Percentiles rank a stretch among this genome's conserved stretches.
Evolutionary conservation across 106 monocot species (phyloP).

Genomic region (Dendrobium officinale): DNA sequence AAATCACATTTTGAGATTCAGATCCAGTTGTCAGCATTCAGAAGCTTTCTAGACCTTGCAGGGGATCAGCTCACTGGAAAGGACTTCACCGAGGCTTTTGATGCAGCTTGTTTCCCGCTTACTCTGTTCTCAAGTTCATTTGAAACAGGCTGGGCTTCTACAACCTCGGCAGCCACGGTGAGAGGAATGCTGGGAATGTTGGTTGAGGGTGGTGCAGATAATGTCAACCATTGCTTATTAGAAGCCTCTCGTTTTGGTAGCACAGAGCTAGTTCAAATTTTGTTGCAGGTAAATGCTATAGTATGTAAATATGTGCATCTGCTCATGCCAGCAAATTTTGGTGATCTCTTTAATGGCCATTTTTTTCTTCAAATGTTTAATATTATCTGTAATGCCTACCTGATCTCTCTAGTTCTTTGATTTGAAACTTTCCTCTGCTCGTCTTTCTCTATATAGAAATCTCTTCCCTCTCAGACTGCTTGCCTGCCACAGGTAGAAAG

Average conservation of each 20-base stretch:
- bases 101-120: conserved; percentile 73
- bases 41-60: conserved; percentile 57
- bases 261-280: conserved; percentile 64
- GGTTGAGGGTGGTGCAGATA: conserved; percentile 65
- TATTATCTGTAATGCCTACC: too few species aligned
- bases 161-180: conserved; percentile 38
- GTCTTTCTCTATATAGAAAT: too few species aligned
- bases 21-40: conserved; percentile 58
- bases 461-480: too few species aligned
- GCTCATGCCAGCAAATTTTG: not conserved
- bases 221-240: conserved; percentile 70
- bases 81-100: conserved; percentile 69
- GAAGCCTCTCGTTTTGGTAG: conserved; percentile 73
- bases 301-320: not conserved
- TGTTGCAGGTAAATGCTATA: conserved; percentile 45
- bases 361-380: not conserved
- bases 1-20: conserved; percentile 42
- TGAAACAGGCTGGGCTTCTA: conserved; percentile 59
- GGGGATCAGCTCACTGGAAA: conserved; percentile 48
- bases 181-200: conserved; percentile 60
- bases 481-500: too few species aligned
- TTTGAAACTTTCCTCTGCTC: too few species aligned
- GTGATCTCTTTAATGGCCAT: not conserved
- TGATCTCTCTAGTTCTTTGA: too few species aligned
- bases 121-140: conserved; percentile 67